Evolutionary conservation across 345 rosid genomes (phyloP).

Genomic region (Crucihimalaya himalaica): DNA sequence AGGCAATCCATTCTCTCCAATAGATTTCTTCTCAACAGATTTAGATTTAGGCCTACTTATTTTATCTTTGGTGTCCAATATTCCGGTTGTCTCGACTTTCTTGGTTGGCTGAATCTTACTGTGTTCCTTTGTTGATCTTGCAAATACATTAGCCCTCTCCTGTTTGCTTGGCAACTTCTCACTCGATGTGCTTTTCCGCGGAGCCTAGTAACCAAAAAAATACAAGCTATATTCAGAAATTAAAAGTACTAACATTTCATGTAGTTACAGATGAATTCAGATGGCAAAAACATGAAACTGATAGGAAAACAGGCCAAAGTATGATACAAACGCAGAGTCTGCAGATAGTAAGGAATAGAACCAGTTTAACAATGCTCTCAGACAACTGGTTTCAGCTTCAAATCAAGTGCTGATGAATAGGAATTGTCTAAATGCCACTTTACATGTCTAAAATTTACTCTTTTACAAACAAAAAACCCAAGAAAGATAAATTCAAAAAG

Average conservation of each 20-base stretch:
- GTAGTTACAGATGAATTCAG: constrained; percentile 1
- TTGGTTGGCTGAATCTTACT: constrained; percentile 51
- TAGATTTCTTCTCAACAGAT: constrained; percentile 52
- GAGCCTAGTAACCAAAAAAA: constrained; percentile 54
- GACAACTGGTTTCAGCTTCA: neutral
- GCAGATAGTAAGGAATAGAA: neutral
- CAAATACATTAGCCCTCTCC: constrained; percentile 53
- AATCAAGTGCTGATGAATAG: neutral
- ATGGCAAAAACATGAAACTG: neutral
- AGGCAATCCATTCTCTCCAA: constrained; percentile 64
- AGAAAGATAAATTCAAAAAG: constrained; percentile 8
- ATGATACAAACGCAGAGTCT: neutral
- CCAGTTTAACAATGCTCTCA: neutral
- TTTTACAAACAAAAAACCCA: constrained; percentile 6
- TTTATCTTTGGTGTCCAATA: constrained; percentile 57
- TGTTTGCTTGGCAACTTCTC: constrained; percentile 62
- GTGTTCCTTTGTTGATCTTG: constrained; percentile 63
- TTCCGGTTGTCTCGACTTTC: constrained; percentile 56
- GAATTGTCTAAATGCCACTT: constrained; percentile 12
- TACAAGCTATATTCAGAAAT: constrained; percentile 19
- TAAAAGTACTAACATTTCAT: neutral
- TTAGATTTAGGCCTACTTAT: constrained; percentile 47
- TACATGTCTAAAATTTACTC: neutral
- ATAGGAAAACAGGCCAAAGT: neutral
- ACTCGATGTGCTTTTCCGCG: constrained; percentile 76